These are phyloP conservation scores for Pseudogymnoascus destructans DNA, from an alignment of 2,329 filamentous ascomycete genomes.

Conservation along the genomic window DNA sequence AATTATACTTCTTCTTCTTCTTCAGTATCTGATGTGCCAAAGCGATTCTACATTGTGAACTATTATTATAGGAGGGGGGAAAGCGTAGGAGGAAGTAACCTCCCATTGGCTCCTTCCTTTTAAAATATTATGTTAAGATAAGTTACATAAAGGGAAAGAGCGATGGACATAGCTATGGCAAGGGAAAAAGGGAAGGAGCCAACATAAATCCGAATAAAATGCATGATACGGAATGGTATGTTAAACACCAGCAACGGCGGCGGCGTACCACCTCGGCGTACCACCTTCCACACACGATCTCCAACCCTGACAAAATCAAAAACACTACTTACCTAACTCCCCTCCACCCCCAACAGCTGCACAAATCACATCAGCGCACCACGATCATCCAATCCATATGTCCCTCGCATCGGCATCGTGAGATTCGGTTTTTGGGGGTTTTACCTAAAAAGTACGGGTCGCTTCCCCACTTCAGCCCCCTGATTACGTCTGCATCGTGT, in stretches of 20 bases:
- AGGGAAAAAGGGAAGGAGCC: not conserved
- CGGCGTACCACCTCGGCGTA: too few relatives aligned
- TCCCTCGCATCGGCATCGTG: not conserved
- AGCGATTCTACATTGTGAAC: not conserved
- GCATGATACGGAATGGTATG: not conserved
- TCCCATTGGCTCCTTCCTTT: not conserved
- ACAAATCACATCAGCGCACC: not conserved
- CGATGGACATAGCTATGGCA: not conserved
- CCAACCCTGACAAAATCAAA: not conserved
- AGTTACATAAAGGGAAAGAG: not conserved
- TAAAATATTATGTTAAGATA: not conserved
- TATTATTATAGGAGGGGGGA: not conserved
- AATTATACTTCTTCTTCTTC: conserved; percentile 2
- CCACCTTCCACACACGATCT: not conserved
- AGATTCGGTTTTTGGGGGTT: not conserved
- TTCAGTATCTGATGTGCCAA: not conserved
- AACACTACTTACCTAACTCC: not conserved
- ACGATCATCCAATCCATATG: not conserved
- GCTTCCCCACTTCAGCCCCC: not conserved
- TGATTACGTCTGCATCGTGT: not conserved
- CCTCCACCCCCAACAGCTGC: not conserved
- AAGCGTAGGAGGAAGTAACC: not conserved
- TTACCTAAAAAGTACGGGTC: not conserved
- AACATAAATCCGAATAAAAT: not conserved
- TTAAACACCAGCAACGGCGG: too few relatives aligned